A percentile compares a stretch with the other conserved stretches of the same genome.
Evolutionary conservation across 1,139 yeast species (phyloP).

Genomic region (Zygoascus meyerae): DNA sequence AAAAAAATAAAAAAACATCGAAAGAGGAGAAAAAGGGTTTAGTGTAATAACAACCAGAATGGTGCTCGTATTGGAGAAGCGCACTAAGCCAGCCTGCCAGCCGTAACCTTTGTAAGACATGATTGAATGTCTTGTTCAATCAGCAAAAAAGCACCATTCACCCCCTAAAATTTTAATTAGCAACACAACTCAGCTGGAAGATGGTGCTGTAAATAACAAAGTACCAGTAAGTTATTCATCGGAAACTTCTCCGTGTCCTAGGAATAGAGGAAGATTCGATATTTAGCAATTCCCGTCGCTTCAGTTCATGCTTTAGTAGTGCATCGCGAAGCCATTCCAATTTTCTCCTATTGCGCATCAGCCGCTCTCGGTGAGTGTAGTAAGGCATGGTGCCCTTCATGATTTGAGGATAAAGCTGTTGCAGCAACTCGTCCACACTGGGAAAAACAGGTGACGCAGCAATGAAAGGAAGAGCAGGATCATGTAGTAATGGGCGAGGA

Average conservation of each 20-base stretch:
- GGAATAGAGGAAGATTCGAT: neutral
- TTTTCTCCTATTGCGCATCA: slow-evolving; percentile 24
- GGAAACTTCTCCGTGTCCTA: slow-evolving; percentile 1
- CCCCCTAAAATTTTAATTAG: too few relatives aligned
- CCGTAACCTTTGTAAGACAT: slow-evolving; percentile 9
- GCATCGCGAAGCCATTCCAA: slow-evolving; percentile 18
- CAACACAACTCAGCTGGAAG: slow-evolving; percentile 20
- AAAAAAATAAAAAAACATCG: too few relatives aligned
- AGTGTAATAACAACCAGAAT: too few relatives aligned
- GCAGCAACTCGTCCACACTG: slow-evolving; percentile 22
- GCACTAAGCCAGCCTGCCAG: too few relatives aligned
- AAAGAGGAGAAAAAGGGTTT: too few relatives aligned
- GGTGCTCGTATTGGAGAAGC: too few relatives aligned
- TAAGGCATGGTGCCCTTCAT: slow-evolving; percentile 18
- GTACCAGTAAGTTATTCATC: slow-evolving; percentile 17
- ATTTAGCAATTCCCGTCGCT: neutral
- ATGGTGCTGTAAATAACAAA: slow-evolving; percentile 34
- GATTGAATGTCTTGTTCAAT: slow-evolving; percentile 31
- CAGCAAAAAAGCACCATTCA: too few relatives aligned
- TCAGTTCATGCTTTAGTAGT: slow-evolving; percentile 17
- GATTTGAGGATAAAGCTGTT: slow-evolving; percentile 21
- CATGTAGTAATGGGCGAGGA: slow-evolving; percentile 25
- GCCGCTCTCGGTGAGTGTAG: slow-evolving; percentile 21
- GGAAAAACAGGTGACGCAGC: slow-evolving; percentile 25
- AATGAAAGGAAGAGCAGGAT: slow-evolving; percentile 27